Evolutionary conservation across 2,329 filamentous ascomycete species (phyloP).

Genomic region (Cladosporium sp.): DNA sequence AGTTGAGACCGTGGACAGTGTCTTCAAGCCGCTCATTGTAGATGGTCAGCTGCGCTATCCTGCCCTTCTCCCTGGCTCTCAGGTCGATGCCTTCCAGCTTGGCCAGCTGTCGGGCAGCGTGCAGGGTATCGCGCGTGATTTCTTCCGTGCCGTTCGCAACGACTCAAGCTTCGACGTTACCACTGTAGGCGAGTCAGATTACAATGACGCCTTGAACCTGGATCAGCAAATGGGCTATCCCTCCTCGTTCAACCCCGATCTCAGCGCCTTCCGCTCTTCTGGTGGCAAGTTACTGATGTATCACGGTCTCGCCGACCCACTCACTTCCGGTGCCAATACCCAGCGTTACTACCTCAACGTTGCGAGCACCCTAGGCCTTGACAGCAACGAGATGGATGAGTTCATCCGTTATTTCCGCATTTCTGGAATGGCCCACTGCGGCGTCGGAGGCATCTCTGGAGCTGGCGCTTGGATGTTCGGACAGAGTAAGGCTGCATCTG

Average conservation of each 20-base stretch:
- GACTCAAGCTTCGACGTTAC: conserved; percentile 40
- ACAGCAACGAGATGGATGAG: conserved; percentile 35
- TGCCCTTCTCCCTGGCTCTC: conserved; percentile 46
- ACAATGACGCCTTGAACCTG: conserved; percentile 32
- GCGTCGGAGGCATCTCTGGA: conserved; percentile 37
- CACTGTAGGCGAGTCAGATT: conserved; percentile 38
- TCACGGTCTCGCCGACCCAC: conserved; percentile 39
- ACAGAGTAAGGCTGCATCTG: conserved; percentile 27
- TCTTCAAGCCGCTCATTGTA: conserved; percentile 40
- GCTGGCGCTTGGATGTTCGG: conserved; percentile 41
- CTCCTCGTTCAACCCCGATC: conserved; percentile 36
- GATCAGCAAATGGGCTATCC: conserved; percentile 40
- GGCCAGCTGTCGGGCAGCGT: conserved; percentile 38
- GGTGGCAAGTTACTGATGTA: conserved; percentile 43
- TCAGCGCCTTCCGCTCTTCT: conserved; percentile 35
- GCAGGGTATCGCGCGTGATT: conserved; percentile 44
- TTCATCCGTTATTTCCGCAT: conserved; percentile 49
- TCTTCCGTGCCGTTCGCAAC: conserved; percentile 47
- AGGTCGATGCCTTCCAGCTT: conserved; percentile 35
- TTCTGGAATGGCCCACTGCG: conserved; percentile 51
- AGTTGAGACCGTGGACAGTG: conserved; percentile 39
- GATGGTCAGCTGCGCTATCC: conserved; percentile 48
- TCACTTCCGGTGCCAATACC: conserved; percentile 44
- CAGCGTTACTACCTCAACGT: conserved; percentile 49
- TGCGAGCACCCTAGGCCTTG: conserved; percentile 32